phyloP scores from a whole-genome alignment of 129 eudicot genomes.

The Flaveria sonorensis region DNA sequence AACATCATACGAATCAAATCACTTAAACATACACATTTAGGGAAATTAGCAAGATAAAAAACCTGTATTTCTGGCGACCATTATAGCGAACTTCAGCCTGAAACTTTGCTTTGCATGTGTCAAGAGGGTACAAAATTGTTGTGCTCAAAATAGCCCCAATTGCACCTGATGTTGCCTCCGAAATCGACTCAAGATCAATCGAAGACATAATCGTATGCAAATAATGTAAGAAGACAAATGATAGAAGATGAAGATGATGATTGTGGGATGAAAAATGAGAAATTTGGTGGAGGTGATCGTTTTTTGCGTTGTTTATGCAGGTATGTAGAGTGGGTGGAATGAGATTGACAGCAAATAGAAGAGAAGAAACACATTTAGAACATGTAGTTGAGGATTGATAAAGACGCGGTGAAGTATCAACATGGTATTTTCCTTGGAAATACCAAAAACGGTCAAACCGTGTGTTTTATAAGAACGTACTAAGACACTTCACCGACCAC shows the following conservation, averaged over 20 bases:
- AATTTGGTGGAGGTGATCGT: slow-evolving; percentile 27
- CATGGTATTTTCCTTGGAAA: too few relatives aligned
- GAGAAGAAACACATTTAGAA: too few relatives aligned
- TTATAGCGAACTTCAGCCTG: slow-evolving; percentile 67
- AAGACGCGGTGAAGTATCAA: too few relatives aligned
- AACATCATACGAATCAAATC: background rate
- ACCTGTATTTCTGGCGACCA: slow-evolving; percentile 69
- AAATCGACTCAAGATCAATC: slow-evolving; percentile 65
- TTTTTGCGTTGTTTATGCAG: too few relatives aligned
- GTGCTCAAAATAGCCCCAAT: slow-evolving; percentile 76
- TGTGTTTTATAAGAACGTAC: too few relatives aligned
- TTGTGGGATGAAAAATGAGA: slow-evolving; percentile 5
- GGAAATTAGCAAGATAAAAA: background rate
- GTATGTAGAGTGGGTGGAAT: too few relatives aligned
- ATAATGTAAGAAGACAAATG: background rate
- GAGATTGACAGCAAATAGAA: too few relatives aligned
- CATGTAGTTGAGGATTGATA: too few relatives aligned
- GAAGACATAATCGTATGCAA: slow-evolving; percentile 41
- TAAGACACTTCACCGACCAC: too few relatives aligned
- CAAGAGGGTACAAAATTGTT: slow-evolving; percentile 74
- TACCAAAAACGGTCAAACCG: too few relatives aligned
- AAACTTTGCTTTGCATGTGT: slow-evolving; percentile 82
- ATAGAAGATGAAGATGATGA: background rate
- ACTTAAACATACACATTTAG: too few relatives aligned
- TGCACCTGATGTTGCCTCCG: slow-evolving; percentile 89